Base-by-base conservation (phyloP, 495 filamentous ascomycete genomes). In the Podospora pseudoanserina region DNA sequence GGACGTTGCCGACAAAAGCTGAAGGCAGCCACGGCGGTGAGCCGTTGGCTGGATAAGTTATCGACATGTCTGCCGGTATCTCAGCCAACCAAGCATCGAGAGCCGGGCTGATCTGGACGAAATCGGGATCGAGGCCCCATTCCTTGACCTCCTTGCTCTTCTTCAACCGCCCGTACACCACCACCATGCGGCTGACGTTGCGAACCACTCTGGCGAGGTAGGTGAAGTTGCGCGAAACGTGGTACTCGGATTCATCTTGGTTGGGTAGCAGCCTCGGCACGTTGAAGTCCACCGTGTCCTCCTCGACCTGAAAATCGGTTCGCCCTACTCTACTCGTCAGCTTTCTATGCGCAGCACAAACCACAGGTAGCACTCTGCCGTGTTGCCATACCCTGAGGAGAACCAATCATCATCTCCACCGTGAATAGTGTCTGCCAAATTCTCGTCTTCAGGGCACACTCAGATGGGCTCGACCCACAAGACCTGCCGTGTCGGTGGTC, bases 401-500 rank as follows among this genome's bases (percentile, higher is more conserved):
- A 92, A 58, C 95, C 94, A 68, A 98, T 89, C 92, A 98, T 96
- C 30, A 94, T 83, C 77, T 98, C 95, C 44, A 92, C 88, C 27
- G 92, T 83, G 77, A 97, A 90, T 18, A 97, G 85, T 0, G 87
- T 91, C 76, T 98, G 93, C 95, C 95, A 99, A 59, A 98, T 88
- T 56, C 94, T 85, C 27, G 88, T 95, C 75, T 92, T 94, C 55
- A 92, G 87, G 39, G 90, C 80, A 72, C 94, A 98, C 64, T 98
- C 94, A 9, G 87, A 82, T 5, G 85, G 79, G 66, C 82, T 85
- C 34, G 89, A 86, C 23, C 84, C 90, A 74, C 94, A 97, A 2
- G 83, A 71, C 68, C 85, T 85, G 58, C 90, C 90, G 65, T 87
- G 85, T 64, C 87, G 84, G 77, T 99, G 95, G 55, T 85, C 84